Conservation (phyloP, 306 rosid species). For the Rosa rugosa region DNA sequence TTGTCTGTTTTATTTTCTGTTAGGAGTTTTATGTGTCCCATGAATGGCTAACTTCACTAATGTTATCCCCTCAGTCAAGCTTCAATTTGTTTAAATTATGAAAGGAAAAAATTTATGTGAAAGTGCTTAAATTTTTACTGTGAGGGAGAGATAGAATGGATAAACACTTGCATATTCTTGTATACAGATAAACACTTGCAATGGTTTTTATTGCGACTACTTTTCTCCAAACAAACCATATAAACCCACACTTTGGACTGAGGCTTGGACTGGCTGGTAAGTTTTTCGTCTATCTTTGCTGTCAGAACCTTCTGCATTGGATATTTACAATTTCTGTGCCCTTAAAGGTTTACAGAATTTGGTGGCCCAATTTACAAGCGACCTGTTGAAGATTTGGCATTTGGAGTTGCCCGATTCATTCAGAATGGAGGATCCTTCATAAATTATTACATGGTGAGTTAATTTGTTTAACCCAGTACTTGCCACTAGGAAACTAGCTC, state of each 20-base stretch:
- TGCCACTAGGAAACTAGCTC: not conserved
- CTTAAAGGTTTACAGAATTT: conserved; percentile 40
- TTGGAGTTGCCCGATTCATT: conserved; percentile 44
- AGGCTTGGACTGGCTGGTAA: conserved; percentile 65
- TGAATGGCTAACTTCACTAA: not conserved
- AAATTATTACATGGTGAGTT: conserved; percentile 52
- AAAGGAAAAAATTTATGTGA: not conserved
- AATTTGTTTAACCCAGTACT: not conserved
- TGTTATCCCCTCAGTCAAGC: conserved; percentile 4
- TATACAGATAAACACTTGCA: conserved; percentile 81
- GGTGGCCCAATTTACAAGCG: conserved; percentile 43
- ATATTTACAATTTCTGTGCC: not conserved
- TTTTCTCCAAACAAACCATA: conserved; percentile 71
- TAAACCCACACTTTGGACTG: conserved; percentile 71
- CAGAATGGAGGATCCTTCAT: conserved; percentile 50
- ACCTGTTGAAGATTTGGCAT: conserved; percentile 48
- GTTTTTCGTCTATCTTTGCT: not conserved
- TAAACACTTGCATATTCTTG: conserved; percentile 1
- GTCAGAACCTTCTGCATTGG: not conserved
- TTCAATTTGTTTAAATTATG: not conserved
- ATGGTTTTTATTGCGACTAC: conserved; percentile 83
- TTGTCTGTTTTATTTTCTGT: not conserved
- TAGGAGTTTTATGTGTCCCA: not conserved
- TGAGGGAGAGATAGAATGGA: not conserved
- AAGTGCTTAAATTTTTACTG: not conserved